Conservation (phyloP, 2,329 filamentous ascomycete genomes). For the Sclerotinia trifoliorum region DNA sequence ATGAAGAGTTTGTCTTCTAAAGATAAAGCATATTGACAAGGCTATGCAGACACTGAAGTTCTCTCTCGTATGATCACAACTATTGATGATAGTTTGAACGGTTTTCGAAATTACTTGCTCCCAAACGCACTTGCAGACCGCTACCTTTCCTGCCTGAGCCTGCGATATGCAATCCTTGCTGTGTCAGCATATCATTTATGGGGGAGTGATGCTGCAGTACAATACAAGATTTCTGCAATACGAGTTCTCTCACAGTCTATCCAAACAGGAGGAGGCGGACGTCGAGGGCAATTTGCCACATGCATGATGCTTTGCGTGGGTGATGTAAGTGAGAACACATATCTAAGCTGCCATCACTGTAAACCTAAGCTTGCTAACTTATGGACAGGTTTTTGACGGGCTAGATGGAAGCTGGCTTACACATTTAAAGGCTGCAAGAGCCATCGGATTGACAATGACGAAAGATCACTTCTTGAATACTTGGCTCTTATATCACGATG, state of each 20-base stretch:
- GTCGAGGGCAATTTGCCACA: slow-evolving; percentile 43
- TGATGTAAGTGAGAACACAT: slow-evolving; percentile 40
- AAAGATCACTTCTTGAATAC: slow-evolving; percentile 45
- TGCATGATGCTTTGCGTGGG: slow-evolving; percentile 54
- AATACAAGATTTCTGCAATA: slow-evolving; percentile 46
- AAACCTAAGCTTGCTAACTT: background rate
- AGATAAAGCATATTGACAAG: background rate
- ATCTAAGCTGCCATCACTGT: background rate
- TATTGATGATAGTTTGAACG: slow-evolving; percentile 48
- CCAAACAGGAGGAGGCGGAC: slow-evolving; percentile 22
- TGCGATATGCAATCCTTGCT: slow-evolving; percentile 48
- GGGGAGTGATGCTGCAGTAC: slow-evolving; percentile 44
- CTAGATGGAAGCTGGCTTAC: slow-evolving; percentile 48
- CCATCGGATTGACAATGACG: slow-evolving; percentile 32
- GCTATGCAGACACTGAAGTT: slow-evolving; percentile 15
- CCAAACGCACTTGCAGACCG: slow-evolving; percentile 46
- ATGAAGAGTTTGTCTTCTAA: too few relatives aligned
- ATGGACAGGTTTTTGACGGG: slow-evolving; percentile 44
- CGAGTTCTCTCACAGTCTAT: slow-evolving; percentile 44
- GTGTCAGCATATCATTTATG: slow-evolving; percentile 46
- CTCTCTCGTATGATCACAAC: slow-evolving; percentile 44
- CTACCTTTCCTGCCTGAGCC: slow-evolving; percentile 38
- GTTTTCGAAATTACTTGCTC: slow-evolving; percentile 47
- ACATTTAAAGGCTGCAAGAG: slow-evolving; percentile 44
- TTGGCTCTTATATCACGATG: slow-evolving; percentile 51